Evolutionary conservation across 805 yeast genomes (phyloP).

Genomic region (Teunomyces barrocoloradensis): DNA sequence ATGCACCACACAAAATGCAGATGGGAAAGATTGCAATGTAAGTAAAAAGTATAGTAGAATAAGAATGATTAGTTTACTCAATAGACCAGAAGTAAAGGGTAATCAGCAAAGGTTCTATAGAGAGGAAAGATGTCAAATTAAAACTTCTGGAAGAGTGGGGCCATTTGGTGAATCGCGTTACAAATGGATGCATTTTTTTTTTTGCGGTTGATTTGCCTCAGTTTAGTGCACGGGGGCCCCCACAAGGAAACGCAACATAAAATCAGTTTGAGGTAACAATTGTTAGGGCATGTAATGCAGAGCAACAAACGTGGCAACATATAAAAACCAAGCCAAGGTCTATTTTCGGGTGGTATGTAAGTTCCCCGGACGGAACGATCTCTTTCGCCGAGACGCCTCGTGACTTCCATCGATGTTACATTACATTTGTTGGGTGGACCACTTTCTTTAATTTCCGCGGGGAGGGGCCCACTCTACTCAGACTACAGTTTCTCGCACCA

Average conservation of each 20-base stretch:
- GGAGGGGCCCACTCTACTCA: not conserved
- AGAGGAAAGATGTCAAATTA: too few relatives aligned
- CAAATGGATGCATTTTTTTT: not conserved
- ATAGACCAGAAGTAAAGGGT: too few relatives aligned
- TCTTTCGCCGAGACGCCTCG: not conserved
- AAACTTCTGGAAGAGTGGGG: not conserved
- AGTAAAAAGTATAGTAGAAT: not conserved
- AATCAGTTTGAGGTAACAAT: too few relatives aligned
- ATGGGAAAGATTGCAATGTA: not conserved
- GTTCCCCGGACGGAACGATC: not conserved
- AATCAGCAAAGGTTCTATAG: too few relatives aligned
- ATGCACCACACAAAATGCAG: not conserved
- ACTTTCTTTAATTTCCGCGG: not conserved
- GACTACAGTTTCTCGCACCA: not conserved
- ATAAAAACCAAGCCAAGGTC: not conserved
- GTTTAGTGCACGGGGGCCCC: too few relatives aligned
- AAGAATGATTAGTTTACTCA: too few relatives aligned
- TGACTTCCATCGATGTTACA: not conserved
- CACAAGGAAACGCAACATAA: too few relatives aligned
- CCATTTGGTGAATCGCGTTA: not conserved
- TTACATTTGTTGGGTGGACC: slow-evolving; percentile 3
- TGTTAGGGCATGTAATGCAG: too few relatives aligned
- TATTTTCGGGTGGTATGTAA: not conserved
- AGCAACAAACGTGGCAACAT: too few relatives aligned
- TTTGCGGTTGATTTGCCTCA: not conserved